These are phyloP conservation scores for Chaetoceros tenuissimus DNA, from an alignment of 108 stramenopile species.

Conservation along the genomic window DNA sequence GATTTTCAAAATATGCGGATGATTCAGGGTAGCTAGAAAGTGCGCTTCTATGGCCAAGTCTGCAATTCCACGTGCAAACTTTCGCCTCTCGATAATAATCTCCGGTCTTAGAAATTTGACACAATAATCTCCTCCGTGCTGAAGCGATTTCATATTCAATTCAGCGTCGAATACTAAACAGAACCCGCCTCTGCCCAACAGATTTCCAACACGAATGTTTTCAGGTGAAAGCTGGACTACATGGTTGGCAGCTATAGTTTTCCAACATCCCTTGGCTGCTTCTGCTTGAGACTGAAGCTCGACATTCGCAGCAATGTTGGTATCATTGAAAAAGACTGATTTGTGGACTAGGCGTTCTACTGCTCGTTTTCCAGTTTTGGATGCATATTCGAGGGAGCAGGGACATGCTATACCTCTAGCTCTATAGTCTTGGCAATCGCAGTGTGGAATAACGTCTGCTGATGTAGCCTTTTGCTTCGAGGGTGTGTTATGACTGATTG, in stretches of 20 bases:
- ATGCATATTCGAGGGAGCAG: not conserved
- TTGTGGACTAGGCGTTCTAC: not conserved
- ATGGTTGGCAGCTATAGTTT: not conserved
- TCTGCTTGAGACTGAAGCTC: not conserved
- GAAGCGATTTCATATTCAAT: not conserved
- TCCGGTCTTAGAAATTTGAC: conserved; percentile 63
- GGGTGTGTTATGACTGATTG: too few relatives aligned
- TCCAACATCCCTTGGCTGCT: not conserved
- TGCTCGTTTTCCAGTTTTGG: not conserved
- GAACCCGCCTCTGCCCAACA: conserved; percentile 48
- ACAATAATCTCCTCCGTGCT: conserved; percentile 24
- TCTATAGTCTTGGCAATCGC: not conserved
- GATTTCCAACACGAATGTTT: conserved; percentile 3
- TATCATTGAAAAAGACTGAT: not conserved
- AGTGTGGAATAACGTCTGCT: too few relatives aligned
- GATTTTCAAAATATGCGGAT: conserved; percentile 55
- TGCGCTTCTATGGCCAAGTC: conserved; percentile 65
- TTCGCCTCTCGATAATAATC: conserved; percentile 35
- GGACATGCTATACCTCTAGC: not conserved
- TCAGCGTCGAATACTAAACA: conserved; percentile 38
- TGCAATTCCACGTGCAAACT: conserved; percentile 44
- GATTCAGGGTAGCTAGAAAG: conserved; percentile 42
- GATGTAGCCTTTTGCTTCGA: too few relatives aligned
- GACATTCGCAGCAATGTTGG: not conserved
- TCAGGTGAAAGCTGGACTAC: not conserved